Percentiles rank a stretch among this genome's conserved stretches.
Conservation (phyloP, 495 filamentous ascomycete species). For the Geoglossum glabrum region DNA sequence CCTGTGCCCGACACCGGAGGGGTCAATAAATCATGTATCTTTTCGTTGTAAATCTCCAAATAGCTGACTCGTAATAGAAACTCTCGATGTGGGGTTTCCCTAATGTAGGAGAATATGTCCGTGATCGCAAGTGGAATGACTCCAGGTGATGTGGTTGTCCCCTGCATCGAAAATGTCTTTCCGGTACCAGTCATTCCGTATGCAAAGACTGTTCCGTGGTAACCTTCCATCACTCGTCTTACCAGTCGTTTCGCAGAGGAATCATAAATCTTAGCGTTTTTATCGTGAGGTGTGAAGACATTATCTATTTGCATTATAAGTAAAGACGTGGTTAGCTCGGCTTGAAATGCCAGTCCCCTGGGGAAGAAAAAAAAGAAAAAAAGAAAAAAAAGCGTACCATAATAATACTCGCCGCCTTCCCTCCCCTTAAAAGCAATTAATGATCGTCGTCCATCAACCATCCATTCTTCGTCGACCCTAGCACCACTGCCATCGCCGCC, state of each 20-base stretch:
- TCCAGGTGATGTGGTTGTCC: slow-evolving; percentile 87
- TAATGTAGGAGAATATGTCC: slow-evolving; percentile 96
- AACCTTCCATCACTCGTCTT: slow-evolving; percentile 94
- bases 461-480: slow-evolving; percentile 63
- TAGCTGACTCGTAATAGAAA: slow-evolving; percentile 95
- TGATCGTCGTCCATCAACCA: slow-evolving; percentile 67
- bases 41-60: slow-evolving; percentile 97
- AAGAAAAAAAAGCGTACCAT: slow-evolving; percentile 43
- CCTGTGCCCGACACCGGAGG: slow-evolving; percentile 32
- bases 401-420: slow-evolving; percentile 82
- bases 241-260: slow-evolving; percentile 83
- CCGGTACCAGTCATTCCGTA: slow-evolving; percentile 99
- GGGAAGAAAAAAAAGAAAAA: too few species aligned
- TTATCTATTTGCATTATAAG: slow-evolving; percentile 44
- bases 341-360: too few species aligned
- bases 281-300: slow-evolving; percentile 78
- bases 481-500: slow-evolving; percentile 33
- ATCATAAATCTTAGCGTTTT: slow-evolving; percentile 89
- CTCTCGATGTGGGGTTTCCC: slow-evolving; percentile 85
- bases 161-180: slow-evolving; percentile 99
- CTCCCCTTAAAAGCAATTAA: slow-evolving; percentile 67
- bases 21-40: slow-evolving; percentile 81
- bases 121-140: slow-evolving; percentile 95
- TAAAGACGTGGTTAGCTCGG: too few species aligned
- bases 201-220: slow-evolving; percentile 94